Evolutionary conservation across 2,329 filamentous ascomycete genomes (phyloP), one percentile per base, ranked within the genome.

Genomic region (Xylaria sp.): DNA sequence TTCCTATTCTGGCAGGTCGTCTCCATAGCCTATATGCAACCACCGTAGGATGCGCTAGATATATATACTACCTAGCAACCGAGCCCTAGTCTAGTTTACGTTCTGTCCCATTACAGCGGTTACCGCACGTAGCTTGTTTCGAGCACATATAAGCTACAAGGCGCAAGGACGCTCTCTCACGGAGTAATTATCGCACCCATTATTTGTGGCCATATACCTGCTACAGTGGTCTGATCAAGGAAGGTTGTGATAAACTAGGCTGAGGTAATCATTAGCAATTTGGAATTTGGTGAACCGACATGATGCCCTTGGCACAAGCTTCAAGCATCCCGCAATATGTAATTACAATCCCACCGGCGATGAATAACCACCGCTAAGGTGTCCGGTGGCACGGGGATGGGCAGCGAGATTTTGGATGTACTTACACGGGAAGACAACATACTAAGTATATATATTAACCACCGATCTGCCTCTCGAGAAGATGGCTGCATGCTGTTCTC

Each of bases 211-310:
- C 42, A 21, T 47, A 47, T 18, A 47, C 9, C 42, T 21, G 5
- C 42, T 47, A 8, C 4, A 21, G n/a, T 47, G 42, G 42, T 18
- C 18, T 47, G 42, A 47, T 47, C n/a, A 25, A 48, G 50, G 40
- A 61, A 55, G 16, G 27, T 55, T 8, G 18, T 9, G n/a, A 47
- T 47, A 21, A 21, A 10, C n/a, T n/a, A n/a, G 44, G 60, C 53
- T 67, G 48, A 59, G 13, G 51, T 60, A 53, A 64, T 63, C 37
- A 29, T 67, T 67, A 63, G 25, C 12, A 64, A 67, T 63, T 21
- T 35, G 29, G 48, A 64, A 67, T 63, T 21, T 35, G 29, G 48
- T 6, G 23, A 51, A 51, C 23, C 23, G 25, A 29, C 5, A 3
- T 21, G 16, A 48, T 13, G 12, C 25, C 16, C 25, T 27, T 29